Conservation (phyloP, 495 filamentous ascomycete species). For the Usnea hakonensis region DNA sequence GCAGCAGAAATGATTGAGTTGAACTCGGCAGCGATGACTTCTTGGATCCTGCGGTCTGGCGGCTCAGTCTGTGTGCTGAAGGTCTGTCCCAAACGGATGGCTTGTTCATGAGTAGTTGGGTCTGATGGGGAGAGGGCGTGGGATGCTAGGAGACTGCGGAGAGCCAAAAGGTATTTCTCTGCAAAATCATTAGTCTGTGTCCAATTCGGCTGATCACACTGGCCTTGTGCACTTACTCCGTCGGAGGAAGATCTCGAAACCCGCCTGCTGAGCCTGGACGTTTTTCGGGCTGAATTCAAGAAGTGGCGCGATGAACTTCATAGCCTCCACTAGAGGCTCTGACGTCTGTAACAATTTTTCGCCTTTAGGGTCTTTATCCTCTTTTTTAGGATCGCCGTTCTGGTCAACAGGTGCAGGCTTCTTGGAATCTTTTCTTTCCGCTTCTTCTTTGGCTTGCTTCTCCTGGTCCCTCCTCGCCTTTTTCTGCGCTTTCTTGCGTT, state of each 20-base stretch:
- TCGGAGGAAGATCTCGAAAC: conserved; percentile 83
- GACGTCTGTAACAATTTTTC: conserved; percentile 66
- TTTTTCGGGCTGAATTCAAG: conserved; percentile 76
- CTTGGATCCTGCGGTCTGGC: conserved; percentile 52
- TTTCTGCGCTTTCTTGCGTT: conserved; percentile 88
- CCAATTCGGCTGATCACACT: neutral
- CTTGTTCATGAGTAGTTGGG: conserved; percentile 70
- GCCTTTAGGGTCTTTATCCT: conserved; percentile 81
- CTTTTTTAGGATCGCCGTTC: conserved; percentile 59
- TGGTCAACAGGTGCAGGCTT: conserved; percentile 39
- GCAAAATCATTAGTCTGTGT: neutral
- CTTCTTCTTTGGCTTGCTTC: conserved; percentile 71
- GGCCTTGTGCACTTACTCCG: conserved; percentile 48
- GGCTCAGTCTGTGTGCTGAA: conserved; percentile 56
- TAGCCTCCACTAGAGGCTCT: conserved; percentile 75
- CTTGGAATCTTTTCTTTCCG: conserved; percentile 64
- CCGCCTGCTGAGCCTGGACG: conserved; percentile 72
- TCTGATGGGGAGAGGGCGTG: conserved; percentile 59
- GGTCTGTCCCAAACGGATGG: conserved; percentile 21
- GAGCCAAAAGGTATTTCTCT: conserved; percentile 79
- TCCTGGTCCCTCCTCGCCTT: conserved; percentile 92
- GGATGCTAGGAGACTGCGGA: conserved; percentile 76
- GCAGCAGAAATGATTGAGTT: conserved; percentile 48
- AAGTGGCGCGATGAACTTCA: conserved; percentile 76
- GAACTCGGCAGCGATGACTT: conserved; percentile 60